These are phyloP conservation scores for Pestalotiopsis fici DNA, from an alignment of 2,329 filamentous ascomycete species.

Conservation along the genomic window DNA sequence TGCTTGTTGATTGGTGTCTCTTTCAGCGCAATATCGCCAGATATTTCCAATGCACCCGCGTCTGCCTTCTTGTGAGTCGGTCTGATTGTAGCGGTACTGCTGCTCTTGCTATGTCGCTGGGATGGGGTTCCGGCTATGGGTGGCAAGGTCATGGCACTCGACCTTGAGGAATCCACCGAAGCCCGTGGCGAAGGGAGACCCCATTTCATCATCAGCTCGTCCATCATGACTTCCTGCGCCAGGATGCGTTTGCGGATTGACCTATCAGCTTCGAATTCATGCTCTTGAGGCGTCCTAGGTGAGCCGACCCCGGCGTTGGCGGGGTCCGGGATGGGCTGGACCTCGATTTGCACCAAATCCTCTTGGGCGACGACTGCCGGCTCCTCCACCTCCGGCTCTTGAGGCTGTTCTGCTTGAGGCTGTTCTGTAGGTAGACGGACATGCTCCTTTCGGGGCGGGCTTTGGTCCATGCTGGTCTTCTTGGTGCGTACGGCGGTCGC, in stretches of 20 bases:
- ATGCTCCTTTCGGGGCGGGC: background rate
- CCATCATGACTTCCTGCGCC: conserved; percentile 11
- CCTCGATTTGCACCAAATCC: background rate
- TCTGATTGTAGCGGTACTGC: background rate
- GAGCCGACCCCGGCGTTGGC: background rate
- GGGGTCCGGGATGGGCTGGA: background rate
- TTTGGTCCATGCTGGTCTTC: background rate
- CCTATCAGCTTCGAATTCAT: conserved; percentile 2
- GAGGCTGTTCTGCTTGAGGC: background rate
- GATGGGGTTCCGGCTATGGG: background rate
- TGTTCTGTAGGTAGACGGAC: background rate
- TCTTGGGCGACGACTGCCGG: background rate
- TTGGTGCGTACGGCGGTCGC: background rate
- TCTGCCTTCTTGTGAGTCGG: background rate
- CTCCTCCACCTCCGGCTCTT: background rate
- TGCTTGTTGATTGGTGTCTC: background rate
- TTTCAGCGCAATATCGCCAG: background rate
- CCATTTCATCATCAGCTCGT: conserved; percentile 10
- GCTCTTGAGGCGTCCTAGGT: conserved; percentile 2
- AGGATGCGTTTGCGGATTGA: conserved; percentile 12
- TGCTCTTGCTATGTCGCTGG: background rate
- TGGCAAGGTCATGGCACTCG: background rate
- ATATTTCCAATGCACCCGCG: background rate
- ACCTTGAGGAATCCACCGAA: background rate
- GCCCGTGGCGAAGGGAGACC: background rate